A percentile compares a stretch with the other conserved stretches of the same genome.
These are phyloP conservation scores for Trichoderma sp. DNA, from an alignment of 2,329 filamentous ascomycete genomes.

Conservation along the genomic window DNA sequence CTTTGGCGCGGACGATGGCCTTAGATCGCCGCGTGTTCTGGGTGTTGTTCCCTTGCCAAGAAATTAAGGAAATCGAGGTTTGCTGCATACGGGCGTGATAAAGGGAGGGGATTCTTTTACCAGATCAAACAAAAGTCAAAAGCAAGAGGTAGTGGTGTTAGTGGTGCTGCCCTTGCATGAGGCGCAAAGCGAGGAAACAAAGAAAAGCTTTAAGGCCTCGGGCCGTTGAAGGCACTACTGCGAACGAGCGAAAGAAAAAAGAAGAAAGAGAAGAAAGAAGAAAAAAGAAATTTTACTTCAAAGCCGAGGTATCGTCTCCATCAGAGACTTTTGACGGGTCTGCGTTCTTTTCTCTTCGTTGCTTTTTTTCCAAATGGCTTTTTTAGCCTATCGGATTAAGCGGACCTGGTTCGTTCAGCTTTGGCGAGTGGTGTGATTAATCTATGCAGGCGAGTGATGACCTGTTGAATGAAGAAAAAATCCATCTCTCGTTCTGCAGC, in stretches of 20 bases:
- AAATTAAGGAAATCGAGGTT: background rate
- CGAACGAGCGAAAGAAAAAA: background rate
- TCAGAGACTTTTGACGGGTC: background rate
- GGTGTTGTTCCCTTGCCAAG: conserved; percentile 1
- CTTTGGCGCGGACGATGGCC: background rate
- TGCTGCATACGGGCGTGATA: background rate
- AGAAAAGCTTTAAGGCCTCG: background rate
- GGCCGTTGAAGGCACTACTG: background rate
- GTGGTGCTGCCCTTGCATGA: background rate
- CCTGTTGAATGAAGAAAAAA: background rate
- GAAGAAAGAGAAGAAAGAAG: background rate
- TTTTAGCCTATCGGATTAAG: conserved; percentile 8
- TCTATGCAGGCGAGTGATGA: background rate
- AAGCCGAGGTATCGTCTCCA: background rate
- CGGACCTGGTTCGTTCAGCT: background rate
- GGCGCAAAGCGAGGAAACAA: background rate
- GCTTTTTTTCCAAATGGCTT: background rate
- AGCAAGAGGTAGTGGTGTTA: background rate
- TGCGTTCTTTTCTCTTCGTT: background rate
- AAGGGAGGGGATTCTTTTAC: background rate
- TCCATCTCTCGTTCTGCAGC: background rate
- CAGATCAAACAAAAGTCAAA: background rate
- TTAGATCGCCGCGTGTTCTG: background rate
- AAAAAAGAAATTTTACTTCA: background rate
- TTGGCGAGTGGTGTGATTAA: conserved; percentile 4